Base-by-base conservation (phyloP, 2,329 filamentous ascomycete species). In the Calonectria henricotiae region DNA sequence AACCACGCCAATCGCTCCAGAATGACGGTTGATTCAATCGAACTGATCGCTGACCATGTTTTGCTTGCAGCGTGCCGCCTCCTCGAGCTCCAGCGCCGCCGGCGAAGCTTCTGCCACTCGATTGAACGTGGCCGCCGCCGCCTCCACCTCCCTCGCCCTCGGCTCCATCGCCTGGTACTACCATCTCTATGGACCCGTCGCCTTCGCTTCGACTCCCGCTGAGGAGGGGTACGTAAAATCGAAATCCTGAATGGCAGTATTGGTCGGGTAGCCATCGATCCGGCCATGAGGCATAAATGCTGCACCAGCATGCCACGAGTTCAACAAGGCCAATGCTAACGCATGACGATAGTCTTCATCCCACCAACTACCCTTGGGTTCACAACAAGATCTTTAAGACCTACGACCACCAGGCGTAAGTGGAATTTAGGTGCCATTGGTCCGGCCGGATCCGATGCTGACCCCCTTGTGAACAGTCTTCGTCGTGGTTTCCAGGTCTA, bases 401-500 rank as follows among this genome's bases (percentile, higher is more conserved):
- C 78, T 99, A 96, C 83, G 96, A 99, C 82, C 96, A 98, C 87
- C 92, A 93, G 86, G 92, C 95, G 94, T 98, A 92, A 92, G 94
- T 87, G 75, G 32, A 60, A 71, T 43, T 35, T 69, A 72, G 65
- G 37, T 55, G 60, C n/a, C 46, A 46, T 71, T 49, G 58, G 66
- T 39, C 46, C 58, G 62, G 13, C 44, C 15, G 46, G 67, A 58
- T 43, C 41, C 51, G 65, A 69, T 71, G 44, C 71, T 78, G 62
- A 76, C 67, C 58, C 72, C 47, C 23, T 32, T 58, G 51, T 61
- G 13, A 30, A 58, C 77, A 98, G 95, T 80, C 95, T 99, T 77
- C 96, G 96, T 85, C 95, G 96, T 88, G 96, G 96, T 86, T 99
- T 98, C 91, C 95, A 98, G 87, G 96, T 99, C 82, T 99, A 99